Conservation (phyloP, 129 eudicot genomes). For the Erigeron canadensis region DNA sequence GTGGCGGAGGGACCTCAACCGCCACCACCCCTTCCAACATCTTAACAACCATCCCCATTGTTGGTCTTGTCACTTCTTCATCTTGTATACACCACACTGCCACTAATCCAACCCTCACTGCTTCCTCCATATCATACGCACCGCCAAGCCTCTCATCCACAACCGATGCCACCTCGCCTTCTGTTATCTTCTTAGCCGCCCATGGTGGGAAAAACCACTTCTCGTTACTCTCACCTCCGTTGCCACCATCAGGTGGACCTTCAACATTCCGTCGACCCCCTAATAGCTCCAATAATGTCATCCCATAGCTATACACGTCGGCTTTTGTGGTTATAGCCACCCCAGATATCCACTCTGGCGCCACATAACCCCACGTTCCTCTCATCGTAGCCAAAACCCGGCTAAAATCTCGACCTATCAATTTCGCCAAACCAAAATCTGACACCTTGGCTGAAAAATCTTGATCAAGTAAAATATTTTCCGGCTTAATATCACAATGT, state of each 20-base stretch:
- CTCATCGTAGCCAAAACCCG: slow-evolving; percentile 89
- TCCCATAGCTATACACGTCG: slow-evolving; percentile 90
- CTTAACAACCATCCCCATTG: slow-evolving; percentile 97
- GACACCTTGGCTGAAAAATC: slow-evolving; percentile 84
- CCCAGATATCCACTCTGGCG: slow-evolving; percentile 97
- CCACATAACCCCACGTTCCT: slow-evolving; percentile 96
- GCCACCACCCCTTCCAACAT: slow-evolving; percentile 93
- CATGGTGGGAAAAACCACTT: slow-evolving; percentile 97
- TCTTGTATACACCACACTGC: slow-evolving; percentile 97
- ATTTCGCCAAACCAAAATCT: slow-evolving; percentile 87
- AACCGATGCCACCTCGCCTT: slow-evolving; percentile 58
- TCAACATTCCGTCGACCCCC: slow-evolving; percentile 88
- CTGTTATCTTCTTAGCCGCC: slow-evolving; percentile 67
- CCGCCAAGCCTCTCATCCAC: slow-evolving; percentile 71
- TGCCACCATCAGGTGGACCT: slow-evolving; percentile 57
- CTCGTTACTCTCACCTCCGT: slow-evolving; percentile 42
- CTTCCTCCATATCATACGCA: slow-evolving; percentile 57
- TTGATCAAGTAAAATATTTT: slow-evolving; percentile 65
- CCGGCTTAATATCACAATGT: slow-evolving; percentile 93
- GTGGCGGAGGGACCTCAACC: slow-evolving; percentile 75
- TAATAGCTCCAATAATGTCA: slow-evolving; percentile 80
- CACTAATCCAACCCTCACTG: slow-evolving; percentile 63
- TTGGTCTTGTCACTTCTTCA: slow-evolving; percentile 72
- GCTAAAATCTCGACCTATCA: slow-evolving; percentile 80
- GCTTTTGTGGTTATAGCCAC: slow-evolving; percentile 88